Conservation (phyloP, 805 yeast genomes). For the Yamadazyma akitaensis region DNA sequence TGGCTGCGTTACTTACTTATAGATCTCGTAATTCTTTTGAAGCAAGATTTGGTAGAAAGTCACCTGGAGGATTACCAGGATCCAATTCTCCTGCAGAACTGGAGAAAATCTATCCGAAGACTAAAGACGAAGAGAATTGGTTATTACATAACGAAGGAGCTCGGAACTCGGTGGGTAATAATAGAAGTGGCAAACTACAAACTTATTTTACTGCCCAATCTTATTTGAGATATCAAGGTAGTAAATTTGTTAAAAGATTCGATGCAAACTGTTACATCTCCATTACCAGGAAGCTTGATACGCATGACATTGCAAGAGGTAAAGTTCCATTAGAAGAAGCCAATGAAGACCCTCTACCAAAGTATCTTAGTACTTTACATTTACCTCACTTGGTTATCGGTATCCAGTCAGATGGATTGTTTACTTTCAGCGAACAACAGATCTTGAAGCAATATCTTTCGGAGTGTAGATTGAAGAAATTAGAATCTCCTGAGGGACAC, state of each 20-base stretch:
- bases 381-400: constrained; percentile 88
- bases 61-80: constrained; percentile 19
- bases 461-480: constrained; percentile 61
- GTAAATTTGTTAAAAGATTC: constrained; percentile 81
- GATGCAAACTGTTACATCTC: constrained; percentile 97
- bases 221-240: constrained; percentile 90
- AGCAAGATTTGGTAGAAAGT: constrained; percentile 80
- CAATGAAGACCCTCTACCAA: constrained; percentile 33
- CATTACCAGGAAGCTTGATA: constrained; percentile 88
- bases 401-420: constrained; percentile 86
- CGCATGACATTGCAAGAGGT: constrained; percentile 89
- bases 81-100: constrained; percentile 13
- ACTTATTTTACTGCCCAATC: constrained; percentile 92
- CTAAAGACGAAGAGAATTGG: constrained; percentile 70
- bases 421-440: constrained; percentile 89
- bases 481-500: constrained; percentile 94
- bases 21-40: constrained; percentile 92
- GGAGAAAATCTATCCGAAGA: constrained; percentile 40
- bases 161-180: constrained; percentile 9
- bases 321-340: constrained; percentile 36
- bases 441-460: constrained; percentile 74
- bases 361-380: constrained; percentile 54
- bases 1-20: constrained; percentile 93
- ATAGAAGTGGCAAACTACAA: constrained; percentile 32
- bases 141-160: constrained; percentile 87